Conservation (phyloP, 2,329 filamentous ascomycete species). For the Aspergillus sp. region DNA sequence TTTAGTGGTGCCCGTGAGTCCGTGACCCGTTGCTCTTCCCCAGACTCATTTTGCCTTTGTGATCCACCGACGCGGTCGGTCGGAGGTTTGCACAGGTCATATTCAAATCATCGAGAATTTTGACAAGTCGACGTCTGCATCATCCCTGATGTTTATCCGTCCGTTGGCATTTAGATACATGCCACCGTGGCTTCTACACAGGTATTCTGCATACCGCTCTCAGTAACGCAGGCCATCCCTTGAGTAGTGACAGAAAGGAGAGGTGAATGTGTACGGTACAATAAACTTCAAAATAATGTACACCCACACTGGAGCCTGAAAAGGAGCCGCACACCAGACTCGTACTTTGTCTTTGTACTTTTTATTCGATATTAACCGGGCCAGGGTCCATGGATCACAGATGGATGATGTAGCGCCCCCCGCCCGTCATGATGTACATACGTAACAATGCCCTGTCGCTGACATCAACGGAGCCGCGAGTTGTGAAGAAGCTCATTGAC, state of each 20-base stretch:
- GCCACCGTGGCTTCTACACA: conserved; percentile 12
- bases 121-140: background rate
- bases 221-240: background rate
- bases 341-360: background rate
- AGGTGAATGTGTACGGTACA: no score
- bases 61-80: conserved; percentile 18
- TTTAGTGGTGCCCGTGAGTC: background rate
- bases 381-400: background rate
- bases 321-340: background rate
- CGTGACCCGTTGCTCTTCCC: conserved; percentile 11
- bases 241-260: background rate
- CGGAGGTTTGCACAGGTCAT: background rate
- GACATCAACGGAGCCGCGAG: background rate
- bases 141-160: background rate
- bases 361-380: background rate
- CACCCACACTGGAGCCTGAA: background rate
- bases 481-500: background rate
- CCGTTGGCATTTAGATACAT: conserved; percentile 9
- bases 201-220: conserved; percentile 3
- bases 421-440: background rate
- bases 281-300: no score
- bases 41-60: conserved; percentile 15
- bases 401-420: background rate
- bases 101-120: conserved; percentile 1
- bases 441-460: background rate